A percentile compares a stretch with the other conserved stretches of the same genome.
These are phyloP conservation scores for Aspergillus panamensis DNA, from an alignment of 495 filamentous ascomycete genomes.

Conservation along the genomic window DNA sequence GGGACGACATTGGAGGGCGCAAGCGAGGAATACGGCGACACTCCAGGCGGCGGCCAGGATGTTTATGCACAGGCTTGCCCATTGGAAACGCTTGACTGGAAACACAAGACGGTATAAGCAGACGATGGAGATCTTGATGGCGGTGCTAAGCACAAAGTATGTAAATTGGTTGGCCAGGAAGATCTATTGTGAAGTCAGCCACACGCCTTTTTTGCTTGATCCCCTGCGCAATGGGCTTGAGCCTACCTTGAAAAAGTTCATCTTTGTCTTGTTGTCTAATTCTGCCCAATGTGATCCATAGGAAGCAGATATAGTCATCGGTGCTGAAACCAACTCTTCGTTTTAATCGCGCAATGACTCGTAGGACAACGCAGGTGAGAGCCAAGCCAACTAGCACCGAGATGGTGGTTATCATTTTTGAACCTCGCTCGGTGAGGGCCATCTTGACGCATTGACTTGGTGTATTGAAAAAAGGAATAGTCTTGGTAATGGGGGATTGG, in stretches of 20 bases:
- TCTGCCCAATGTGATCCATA: slow-evolving; percentile 28
- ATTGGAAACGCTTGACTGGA: slow-evolving; percentile 37
- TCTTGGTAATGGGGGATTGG: background rate
- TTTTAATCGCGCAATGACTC: slow-evolving; percentile 37
- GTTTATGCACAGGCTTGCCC: slow-evolving; percentile 29
- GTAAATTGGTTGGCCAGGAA: slow-evolving; percentile 46
- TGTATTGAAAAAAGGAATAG: slow-evolving; percentile 2
- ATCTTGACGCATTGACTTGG: slow-evolving; percentile 20
- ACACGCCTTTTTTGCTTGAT: background rate
- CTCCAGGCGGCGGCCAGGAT: slow-evolving; percentile 36
- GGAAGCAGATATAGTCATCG: slow-evolving; percentile 42
- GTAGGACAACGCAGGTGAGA: slow-evolving; percentile 34
- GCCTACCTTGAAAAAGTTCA: slow-evolving; percentile 38
- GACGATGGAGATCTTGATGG: slow-evolving; percentile 45
- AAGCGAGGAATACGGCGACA: slow-evolving; percentile 36
- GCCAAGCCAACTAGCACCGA: slow-evolving; percentile 37
- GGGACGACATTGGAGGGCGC: slow-evolving; percentile 42
- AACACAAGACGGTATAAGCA: slow-evolving; percentile 49
- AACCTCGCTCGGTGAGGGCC: slow-evolving; percentile 29
- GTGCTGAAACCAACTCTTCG: slow-evolving; percentile 36
- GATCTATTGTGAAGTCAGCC: slow-evolving; percentile 27
- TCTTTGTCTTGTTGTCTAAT: slow-evolving; percentile 25
- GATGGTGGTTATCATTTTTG: slow-evolving; percentile 38
- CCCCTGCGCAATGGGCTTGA: no score
- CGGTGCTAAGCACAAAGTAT: slow-evolving; percentile 41